phyloP scores from a whole-genome alignment of 1,284 basidiomycete species.

The Cutaneotrichosporon cutaneum region DNA sequence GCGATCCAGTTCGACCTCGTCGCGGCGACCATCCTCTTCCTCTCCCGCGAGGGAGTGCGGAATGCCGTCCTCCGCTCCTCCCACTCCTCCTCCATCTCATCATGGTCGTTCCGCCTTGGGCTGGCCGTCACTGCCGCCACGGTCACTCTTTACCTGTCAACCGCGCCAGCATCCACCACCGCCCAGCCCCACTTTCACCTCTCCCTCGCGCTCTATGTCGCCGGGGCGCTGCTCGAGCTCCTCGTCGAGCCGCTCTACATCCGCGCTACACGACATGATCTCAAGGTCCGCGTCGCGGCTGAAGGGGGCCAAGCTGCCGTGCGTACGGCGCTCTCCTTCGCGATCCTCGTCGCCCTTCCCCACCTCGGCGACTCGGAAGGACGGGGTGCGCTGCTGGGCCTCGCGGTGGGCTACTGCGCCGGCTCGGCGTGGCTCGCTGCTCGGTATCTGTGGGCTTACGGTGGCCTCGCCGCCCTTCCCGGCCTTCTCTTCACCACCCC shows the following conservation, averaged over 20 bases:
- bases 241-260: constrained; percentile 81
- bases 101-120: constrained; percentile 63
- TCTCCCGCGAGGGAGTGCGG: constrained; percentile 86
- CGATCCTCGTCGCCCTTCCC: constrained; percentile 56
- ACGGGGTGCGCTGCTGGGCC: constrained; percentile 68
- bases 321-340: constrained; percentile 70
- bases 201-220: constrained; percentile 68
- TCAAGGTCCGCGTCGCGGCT: constrained; percentile 69
- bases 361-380: constrained; percentile 20
- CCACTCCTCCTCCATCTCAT: constrained; percentile 38
- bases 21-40: constrained; percentile 83
- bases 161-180: constrained; percentile 58
- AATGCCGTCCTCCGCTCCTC: constrained; percentile 64
- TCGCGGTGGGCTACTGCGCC: constrained; percentile 73
- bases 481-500: not conserved
- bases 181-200: constrained; percentile 64
- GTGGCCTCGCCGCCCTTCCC: constrained; percentile 1
- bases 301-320: constrained; percentile 77
- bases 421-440: constrained; percentile 60
- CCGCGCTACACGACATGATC: constrained; percentile 63
- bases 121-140: constrained; percentile 60
- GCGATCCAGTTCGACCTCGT: constrained; percentile 83
- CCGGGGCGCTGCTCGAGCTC: constrained; percentile 73
- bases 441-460: constrained; percentile 45
- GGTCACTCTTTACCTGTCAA: constrained; percentile 58